phyloP scores from a whole-genome alignment of 345 rosid species.

The Salix viminalis region DNA sequence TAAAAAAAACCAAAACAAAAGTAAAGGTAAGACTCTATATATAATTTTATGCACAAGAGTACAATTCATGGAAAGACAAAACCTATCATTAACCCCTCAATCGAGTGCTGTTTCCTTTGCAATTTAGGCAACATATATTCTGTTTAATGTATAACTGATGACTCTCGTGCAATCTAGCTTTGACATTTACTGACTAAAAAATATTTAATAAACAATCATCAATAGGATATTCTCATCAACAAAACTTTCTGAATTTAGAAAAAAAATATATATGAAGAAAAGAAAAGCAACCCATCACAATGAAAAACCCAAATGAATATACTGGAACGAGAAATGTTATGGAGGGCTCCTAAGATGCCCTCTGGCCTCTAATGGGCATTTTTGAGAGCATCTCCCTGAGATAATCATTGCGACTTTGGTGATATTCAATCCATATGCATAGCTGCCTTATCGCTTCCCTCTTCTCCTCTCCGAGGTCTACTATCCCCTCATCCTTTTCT shows the following conservation, averaged over 20 bases:
- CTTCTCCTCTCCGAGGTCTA: conserved; percentile 66
- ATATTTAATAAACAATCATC: background rate
- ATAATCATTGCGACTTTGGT: conserved; percentile 50
- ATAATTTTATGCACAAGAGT: too few species aligned
- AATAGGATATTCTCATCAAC: background rate
- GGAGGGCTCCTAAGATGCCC: conserved; percentile 17
- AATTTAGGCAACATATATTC: background rate
- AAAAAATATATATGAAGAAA: background rate
- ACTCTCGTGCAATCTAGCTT: background rate
- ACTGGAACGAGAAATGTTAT: background rate
- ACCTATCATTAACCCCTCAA: too few species aligned
- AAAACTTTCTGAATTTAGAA: conserved; percentile 1
- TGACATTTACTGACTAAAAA: background rate
- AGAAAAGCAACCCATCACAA: background rate
- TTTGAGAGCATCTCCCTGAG: conserved; percentile 49
- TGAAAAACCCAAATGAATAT: background rate
- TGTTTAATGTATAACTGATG: background rate
- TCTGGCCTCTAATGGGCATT: conserved; percentile 30
- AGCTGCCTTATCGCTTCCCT: conserved; percentile 96
- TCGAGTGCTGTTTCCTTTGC: too few species aligned
- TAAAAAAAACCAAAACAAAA: too few species aligned
- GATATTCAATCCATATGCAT: conserved; percentile 76
- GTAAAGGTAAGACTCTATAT: too few species aligned
- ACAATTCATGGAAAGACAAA: too few species aligned
- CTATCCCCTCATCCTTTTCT: conserved; percentile 41